Percentiles rank a stretch among this genome's conserved stretches.
phyloP scores from a whole-genome alignment of 2,329 filamentous ascomycete genomes.

The Aspergillus sp. region DNA sequence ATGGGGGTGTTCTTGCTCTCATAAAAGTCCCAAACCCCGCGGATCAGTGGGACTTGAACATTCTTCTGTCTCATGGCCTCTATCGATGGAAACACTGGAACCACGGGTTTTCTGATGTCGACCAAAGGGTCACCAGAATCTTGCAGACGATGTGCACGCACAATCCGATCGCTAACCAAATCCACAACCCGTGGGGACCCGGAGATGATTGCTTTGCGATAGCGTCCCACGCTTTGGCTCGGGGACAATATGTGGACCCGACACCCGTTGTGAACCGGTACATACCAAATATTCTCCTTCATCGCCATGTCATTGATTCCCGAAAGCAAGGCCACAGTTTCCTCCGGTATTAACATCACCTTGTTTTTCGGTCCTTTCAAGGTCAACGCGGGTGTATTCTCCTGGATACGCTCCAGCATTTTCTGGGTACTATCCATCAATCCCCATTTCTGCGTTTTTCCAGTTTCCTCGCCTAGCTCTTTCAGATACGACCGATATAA shows the following conservation, averaged over 20 bases:
- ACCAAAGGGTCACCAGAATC: slow-evolving; percentile 21
- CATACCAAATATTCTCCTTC: slow-evolving; percentile 33
- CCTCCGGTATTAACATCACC: slow-evolving; percentile 29
- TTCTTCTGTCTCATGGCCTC: slow-evolving; percentile 16
- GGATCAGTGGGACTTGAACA: slow-evolving; percentile 21
- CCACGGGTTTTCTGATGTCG: slow-evolving; percentile 19
- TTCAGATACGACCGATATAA: slow-evolving; percentile 14
- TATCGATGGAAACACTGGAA: slow-evolving; percentile 26
- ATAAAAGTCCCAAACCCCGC: slow-evolving; percentile 23
- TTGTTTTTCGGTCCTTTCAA: slow-evolving; percentile 16
- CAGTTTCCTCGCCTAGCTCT: not conserved
- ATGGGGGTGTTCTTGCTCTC: not conserved
- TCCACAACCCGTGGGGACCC: slow-evolving; percentile 29
- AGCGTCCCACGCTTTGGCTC: slow-evolving; percentile 22
- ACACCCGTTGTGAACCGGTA: slow-evolving; percentile 30
- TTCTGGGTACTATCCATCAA: slow-evolving; percentile 14
- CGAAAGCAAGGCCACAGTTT: slow-evolving; percentile 26
- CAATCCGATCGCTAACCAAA: slow-evolving; percentile 23
- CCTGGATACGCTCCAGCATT: slow-evolving; percentile 19
- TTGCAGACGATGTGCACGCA: slow-evolving; percentile 17
- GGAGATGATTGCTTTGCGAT: slow-evolving; percentile 29
- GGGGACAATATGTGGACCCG: slow-evolving; percentile 30
- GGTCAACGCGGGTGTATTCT: slow-evolving; percentile 7
- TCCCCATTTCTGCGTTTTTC: slow-evolving; percentile 12
- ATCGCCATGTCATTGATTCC: slow-evolving; percentile 24